A percentile compares a stretch with the other conserved stretches of the same genome.
Evolutionary conservation across 1,139 yeast genomes (phyloP).

Genomic region (Debaryomyces robertsiae): DNA sequence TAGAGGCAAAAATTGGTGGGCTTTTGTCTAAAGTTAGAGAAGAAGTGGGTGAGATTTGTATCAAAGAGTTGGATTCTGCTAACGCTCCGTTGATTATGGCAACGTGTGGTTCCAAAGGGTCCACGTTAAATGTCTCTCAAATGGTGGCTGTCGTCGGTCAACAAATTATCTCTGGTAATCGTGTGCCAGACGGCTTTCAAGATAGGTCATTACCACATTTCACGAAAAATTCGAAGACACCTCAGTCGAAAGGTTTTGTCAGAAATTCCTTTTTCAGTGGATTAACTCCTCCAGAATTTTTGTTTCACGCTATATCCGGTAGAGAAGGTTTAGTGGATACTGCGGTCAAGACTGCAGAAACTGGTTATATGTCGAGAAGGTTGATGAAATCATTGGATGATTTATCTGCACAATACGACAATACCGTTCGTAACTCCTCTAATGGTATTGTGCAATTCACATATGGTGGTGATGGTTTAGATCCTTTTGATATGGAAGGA

Average conservation of each 20-base stretch:
- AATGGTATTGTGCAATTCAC: constrained; percentile 97
- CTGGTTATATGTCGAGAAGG: constrained; percentile 99
- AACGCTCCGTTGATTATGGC: constrained; percentile 99
- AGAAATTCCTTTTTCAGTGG: constrained; percentile 95
- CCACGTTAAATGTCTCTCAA: constrained; percentile 95
- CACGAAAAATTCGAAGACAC: constrained; percentile 92
- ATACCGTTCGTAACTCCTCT: constrained; percentile 91
- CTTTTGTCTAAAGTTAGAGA: constrained; percentile 94
- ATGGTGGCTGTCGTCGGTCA: constrained; percentile 99
- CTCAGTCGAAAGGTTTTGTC: constrained; percentile 97
- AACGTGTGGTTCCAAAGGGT: constrained; percentile 98
- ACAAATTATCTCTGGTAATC: constrained; percentile 96
- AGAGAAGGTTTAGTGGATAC: constrained; percentile 99
- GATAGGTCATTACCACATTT: constrained; percentile 98
- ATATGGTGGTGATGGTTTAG: constrained; percentile 98
- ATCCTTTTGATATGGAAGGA: constrained; percentile 99
- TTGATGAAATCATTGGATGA: constrained; percentile 98
- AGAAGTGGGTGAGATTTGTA: constrained; percentile 98
- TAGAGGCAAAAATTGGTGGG: constrained; percentile 98
- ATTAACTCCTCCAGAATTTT: constrained; percentile 91
- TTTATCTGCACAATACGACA: constrained; percentile 89
- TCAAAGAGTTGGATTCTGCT: constrained; percentile 81
- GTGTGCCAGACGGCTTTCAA: constrained; percentile 99
- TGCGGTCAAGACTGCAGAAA: constrained; percentile 98
- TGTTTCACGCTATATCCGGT: constrained; percentile 98